Percentiles rank a stretch among this genome's conserved stretches.
phyloP scores from a whole-genome alignment of 768 basidiomycete species.

The Mycena galopus region DNA sequence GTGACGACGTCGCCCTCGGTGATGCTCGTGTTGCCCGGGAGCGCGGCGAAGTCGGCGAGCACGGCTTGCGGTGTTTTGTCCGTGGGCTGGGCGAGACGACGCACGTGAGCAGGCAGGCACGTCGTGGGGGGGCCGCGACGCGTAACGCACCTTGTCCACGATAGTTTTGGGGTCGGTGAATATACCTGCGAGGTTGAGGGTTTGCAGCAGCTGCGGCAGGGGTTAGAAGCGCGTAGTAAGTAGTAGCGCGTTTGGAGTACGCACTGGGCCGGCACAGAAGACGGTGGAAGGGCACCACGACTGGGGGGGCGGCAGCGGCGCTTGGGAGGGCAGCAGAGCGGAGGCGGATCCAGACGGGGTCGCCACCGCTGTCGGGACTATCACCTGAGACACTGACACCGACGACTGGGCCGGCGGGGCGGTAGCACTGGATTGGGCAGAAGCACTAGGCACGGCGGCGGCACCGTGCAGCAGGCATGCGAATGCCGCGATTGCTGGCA shows the following conservation, averaged over 20 bases:
- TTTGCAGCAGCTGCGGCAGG: slow-evolving; percentile 77
- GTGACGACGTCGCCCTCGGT: slow-evolving; percentile 75
- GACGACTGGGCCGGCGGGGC: background rate
- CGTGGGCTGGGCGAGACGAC: slow-evolving; percentile 69
- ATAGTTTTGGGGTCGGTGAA: slow-evolving; percentile 90
- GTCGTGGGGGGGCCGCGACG: background rate
- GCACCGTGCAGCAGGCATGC: slow-evolving; percentile 14
- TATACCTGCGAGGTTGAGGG: slow-evolving; percentile 81
- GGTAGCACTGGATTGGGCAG: slow-evolving; percentile 6
- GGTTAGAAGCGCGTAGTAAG: too few relatives aligned
- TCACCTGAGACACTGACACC: slow-evolving; percentile 21
- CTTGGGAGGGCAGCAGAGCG: slow-evolving; percentile 30
- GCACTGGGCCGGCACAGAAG: slow-evolving; percentile 83
- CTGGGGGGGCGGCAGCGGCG: slow-evolving; percentile 23
- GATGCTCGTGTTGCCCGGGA: slow-evolving; percentile 39
- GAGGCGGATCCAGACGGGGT: slow-evolving; percentile 26
- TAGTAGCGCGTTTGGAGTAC: slow-evolving; percentile 45
- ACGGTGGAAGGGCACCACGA: slow-evolving; percentile 65
- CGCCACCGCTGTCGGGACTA: slow-evolving; percentile 25
- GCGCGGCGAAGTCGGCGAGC: slow-evolving; percentile 70
- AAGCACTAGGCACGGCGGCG: too few relatives aligned
- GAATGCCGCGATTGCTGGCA: slow-evolving; percentile 9
- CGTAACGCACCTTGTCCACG: slow-evolving; percentile 71
- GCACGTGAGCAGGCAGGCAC: background rate
- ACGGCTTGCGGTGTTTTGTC: slow-evolving; percentile 73